Base-by-base conservation (phyloP, 2,329 filamentous ascomycete species). In the Fusarium temperatum region DNA sequence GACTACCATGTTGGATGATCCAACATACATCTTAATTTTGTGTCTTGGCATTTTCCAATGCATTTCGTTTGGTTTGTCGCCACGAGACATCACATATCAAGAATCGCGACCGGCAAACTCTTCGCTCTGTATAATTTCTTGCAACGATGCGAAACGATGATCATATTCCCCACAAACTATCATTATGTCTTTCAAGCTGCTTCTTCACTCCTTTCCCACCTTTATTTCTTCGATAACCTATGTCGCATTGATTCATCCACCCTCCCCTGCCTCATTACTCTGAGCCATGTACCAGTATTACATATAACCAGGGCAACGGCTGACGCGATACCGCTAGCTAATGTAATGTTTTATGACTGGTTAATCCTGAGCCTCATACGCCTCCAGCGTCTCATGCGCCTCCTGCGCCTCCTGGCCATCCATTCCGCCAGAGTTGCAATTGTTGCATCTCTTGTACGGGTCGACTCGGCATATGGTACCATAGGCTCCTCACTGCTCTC, bases 11-110 rank as follows among this genome's bases (percentile, higher is more conserved):
- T 41, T 41, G 5, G 18, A 22, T n/a, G 20, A 22, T 41, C 17
- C 9, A 24, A 6, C 5, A 18, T 20, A 8, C 17, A 4, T 18
- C 4, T 9, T 8, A 2, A 2, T 4, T 6, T 8, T 20, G 2
- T 24, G 26, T 35, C 9, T 4, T 6, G 8, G 3, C n/a, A 4
- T 10, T 8, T 15, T 10, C 8, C 6, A 4, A 8, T 11, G 18
- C 2, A 0, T 24, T 15, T 20, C 14, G 6, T 8, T 6, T 51
- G 17, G 15, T 18, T 17, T 35, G 6, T 10, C 15, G 3, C 6
- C 11, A 20, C 6, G 11, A 24, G 22, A 35, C 1, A 3, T 2
- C 3, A 20, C 4, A 5, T 32, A 4, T 24, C 22, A n/a, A 32
- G 8, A 32, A n/a, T 6, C 48, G 22, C 17, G 8, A 32, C 8